These are phyloP conservation scores for Puccinia horiana DNA, from an alignment of 1,284 basidiomycete species.

Conservation along the genomic window DNA sequence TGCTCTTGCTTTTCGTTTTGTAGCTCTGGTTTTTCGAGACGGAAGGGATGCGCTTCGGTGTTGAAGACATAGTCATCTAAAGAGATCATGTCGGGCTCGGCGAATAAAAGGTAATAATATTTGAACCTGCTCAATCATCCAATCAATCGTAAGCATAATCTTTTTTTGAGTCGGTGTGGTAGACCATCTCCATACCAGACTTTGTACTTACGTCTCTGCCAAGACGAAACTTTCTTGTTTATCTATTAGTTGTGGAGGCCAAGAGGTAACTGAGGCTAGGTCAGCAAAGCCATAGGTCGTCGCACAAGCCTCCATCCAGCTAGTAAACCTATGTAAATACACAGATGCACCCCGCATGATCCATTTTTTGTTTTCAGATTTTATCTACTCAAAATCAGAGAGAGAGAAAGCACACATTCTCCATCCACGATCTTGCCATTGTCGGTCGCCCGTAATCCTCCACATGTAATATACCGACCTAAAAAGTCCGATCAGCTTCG, in stretches of 20 bases:
- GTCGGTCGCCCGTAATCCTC: conserved; percentile 64
- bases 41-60: conserved; percentile 56
- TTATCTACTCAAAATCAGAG: no score
- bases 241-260: conserved; percentile 57
- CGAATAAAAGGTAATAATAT: conserved; percentile 60
- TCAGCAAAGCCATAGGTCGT: conserved; percentile 57
- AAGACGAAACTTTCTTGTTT: conserved; percentile 64
- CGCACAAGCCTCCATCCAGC: conserved; percentile 62
- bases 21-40: neutral
- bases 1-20: neutral
- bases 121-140: no score
- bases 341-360: no score
- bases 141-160: no score
- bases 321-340: conserved; percentile 55
- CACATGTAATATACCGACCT: conserved; percentile 63
- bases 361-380: no score
- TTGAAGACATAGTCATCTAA: conserved; percentile 66
- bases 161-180: no score
- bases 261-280: conserved; percentile 59
- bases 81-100: conserved; percentile 62
- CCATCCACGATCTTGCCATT: conserved; percentile 64
- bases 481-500: neutral
- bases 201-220: conserved; percentile 63
- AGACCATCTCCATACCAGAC: no score
- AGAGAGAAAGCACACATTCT: conserved; percentile 60